A percentile compares a stretch with the other conserved stretches of the same genome.
These are phyloP conservation scores for Mesembryanthemum crystallinum DNA, from an alignment of 148 eudicot genomes.

Conservation along the genomic window DNA sequence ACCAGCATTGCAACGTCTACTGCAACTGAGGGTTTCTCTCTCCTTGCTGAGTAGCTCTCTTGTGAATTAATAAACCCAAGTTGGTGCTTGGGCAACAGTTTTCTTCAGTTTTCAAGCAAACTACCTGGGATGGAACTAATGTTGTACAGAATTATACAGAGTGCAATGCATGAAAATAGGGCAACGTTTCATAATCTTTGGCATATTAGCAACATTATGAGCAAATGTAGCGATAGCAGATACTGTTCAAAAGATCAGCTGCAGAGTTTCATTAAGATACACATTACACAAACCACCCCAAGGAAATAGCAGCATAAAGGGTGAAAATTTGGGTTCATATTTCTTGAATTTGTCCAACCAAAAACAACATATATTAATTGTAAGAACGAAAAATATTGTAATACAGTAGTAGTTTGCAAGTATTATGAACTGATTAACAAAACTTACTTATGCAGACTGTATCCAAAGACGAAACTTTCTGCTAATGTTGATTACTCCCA, in stretches of 20 bases:
- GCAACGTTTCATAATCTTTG: neutral
- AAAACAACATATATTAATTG: constrained; percentile 3
- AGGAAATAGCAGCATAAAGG: neutral
- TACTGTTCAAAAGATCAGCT: neutral
- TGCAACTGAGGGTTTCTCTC: no score
- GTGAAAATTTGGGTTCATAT: constrained; percentile 1
- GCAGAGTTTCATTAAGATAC: neutral
- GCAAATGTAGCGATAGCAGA: neutral
- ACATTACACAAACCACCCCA: neutral
- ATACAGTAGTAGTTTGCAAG: neutral
- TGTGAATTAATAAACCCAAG: neutral
- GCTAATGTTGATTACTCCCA: neutral
- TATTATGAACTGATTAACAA: constrained; percentile 16
- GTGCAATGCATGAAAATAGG: neutral
- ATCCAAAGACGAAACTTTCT: constrained; percentile 4
- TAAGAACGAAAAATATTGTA: constrained; percentile 1
- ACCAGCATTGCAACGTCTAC: constrained; percentile 6
- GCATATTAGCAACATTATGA: neutral
- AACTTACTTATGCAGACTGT: constrained; percentile 2
- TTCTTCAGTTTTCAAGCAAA: neutral
- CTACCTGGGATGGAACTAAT: neutral
- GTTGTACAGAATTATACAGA: neutral
- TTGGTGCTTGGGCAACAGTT: neutral
- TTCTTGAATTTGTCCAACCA: neutral
- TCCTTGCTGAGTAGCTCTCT: no score